These are phyloP conservation scores for Metschnikowia similis DNA, from an alignment of 805 yeast genomes.

Conservation along the genomic window DNA sequence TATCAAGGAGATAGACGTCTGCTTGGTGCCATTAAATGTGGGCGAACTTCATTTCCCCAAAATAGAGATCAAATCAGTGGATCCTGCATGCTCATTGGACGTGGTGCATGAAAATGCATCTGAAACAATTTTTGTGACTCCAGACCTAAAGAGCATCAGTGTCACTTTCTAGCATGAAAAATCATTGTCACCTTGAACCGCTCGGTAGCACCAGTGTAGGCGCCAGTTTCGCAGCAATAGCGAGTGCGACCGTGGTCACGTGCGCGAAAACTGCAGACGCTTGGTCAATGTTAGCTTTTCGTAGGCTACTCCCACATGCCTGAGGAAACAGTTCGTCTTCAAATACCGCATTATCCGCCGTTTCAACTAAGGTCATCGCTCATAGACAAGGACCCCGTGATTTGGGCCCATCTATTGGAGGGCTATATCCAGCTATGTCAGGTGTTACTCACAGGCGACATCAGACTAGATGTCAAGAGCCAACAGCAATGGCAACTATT, in stretches of 20 bases:
- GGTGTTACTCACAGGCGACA: constrained; percentile 39
- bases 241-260: constrained; percentile 1
- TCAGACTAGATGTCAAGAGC: constrained; percentile 46
- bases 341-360: constrained; percentile 71
- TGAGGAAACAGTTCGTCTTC: constrained; percentile 32
- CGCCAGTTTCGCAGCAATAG: constrained; percentile 3
- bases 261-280: constrained; percentile 2
- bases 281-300: neutral
- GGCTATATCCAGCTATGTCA: constrained; percentile 54
- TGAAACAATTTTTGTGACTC: constrained; percentile 67
- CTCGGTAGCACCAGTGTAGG: neutral
- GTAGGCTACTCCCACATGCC: neutral
- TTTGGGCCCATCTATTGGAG: constrained; percentile 71
- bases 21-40: constrained; percentile 67
- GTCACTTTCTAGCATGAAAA: constrained; percentile 43
- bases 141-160: constrained; percentile 59
- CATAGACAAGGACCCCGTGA: constrained; percentile 79
- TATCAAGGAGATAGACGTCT: constrained; percentile 31
- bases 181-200: neutral
- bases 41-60: constrained; percentile 72
- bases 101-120: constrained; percentile 63
- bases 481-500: constrained; percentile 56
- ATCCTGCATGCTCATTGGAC: constrained; percentile 44
- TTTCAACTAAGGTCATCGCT: constrained; percentile 70
- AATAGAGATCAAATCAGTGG: constrained; percentile 37